These are phyloP conservation scores for Fraxinus americana DNA, from an alignment of 257 asterid genomes.

Conservation along the genomic window DNA sequence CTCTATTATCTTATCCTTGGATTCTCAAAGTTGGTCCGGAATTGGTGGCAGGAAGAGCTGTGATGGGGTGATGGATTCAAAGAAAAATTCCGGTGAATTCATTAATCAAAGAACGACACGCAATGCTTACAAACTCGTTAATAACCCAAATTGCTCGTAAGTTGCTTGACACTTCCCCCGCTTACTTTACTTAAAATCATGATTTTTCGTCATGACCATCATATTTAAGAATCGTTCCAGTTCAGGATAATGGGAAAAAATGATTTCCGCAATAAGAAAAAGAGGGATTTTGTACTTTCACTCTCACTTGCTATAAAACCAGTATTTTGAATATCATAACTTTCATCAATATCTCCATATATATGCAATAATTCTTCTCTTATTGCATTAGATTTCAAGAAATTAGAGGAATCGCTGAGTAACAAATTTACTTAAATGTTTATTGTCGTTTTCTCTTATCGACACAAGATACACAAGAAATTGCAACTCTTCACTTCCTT, in stretches of 20 bases:
- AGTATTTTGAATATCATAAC: too few species aligned
- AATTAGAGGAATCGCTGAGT: too few species aligned
- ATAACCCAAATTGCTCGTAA: constrained; percentile 79
- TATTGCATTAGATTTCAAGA: too few species aligned
- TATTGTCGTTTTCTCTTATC: not conserved
- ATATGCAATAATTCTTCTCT: too few species aligned
- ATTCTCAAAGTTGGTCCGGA: not conserved
- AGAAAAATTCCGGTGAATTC: constrained; percentile 23
- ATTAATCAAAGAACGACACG: constrained; percentile 30
- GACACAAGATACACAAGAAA: too few species aligned
- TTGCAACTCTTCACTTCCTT: not conserved
- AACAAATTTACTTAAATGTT: too few species aligned
- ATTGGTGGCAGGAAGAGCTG: constrained; percentile 52
- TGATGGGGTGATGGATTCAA: constrained; percentile 60
- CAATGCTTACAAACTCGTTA: constrained; percentile 52
- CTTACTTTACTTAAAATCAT: not conserved
- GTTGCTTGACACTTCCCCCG: constrained; percentile 19
- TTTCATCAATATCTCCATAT: too few species aligned
- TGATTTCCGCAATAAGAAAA: too few species aligned
- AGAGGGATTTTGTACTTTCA: too few species aligned
- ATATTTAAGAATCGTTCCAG: not conserved
- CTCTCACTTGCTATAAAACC: too few species aligned
- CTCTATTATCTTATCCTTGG: not conserved
- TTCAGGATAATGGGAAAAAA: too few species aligned
- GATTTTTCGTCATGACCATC: not conserved